Conservation (phyloP, 768 basidiomycete genomes). For the Heimioporus sp. region DNA sequence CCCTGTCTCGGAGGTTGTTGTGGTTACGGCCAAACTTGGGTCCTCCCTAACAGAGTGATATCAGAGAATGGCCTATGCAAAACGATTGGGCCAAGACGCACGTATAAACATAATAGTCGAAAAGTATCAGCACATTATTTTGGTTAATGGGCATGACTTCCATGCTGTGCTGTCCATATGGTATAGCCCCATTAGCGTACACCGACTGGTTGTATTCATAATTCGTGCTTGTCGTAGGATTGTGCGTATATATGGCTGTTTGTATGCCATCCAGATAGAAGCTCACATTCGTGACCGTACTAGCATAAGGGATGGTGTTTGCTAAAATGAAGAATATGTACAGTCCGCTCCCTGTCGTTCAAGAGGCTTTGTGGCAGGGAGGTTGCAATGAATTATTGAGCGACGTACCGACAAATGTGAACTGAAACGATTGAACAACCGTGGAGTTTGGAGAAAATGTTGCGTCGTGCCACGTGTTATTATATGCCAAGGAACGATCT, state of each 20-base stretch:
- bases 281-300: not conserved
- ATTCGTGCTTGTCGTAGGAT: not conserved
- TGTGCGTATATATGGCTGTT: not conserved
- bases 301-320: too few relatives aligned
- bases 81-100: not conserved
- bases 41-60: not conserved
- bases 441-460: not conserved
- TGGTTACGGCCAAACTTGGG: not conserved
- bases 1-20: too few relatives aligned
- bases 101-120: conserved; percentile 18
- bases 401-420: not conserved
- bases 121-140: conserved; percentile 4
- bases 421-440: not conserved
- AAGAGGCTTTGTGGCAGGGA: too few relatives aligned
- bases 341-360: too few relatives aligned
- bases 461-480: conserved; percentile 20
- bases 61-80: not conserved
- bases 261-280: conserved; percentile 6
- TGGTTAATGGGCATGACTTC: not conserved
- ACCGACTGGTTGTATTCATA: conserved; percentile 13
- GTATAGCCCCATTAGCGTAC: conserved; percentile 6
- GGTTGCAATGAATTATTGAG: too few relatives aligned
- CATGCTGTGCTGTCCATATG: conserved; percentile 4
- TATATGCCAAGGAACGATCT: conserved; percentile 1
- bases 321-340: too few relatives aligned